A percentile compares a stretch with the other conserved stretches of the same genome.
Conservation (phyloP, 495 filamentous ascomycete genomes). For the Parathielavia appendiculata region DNA sequence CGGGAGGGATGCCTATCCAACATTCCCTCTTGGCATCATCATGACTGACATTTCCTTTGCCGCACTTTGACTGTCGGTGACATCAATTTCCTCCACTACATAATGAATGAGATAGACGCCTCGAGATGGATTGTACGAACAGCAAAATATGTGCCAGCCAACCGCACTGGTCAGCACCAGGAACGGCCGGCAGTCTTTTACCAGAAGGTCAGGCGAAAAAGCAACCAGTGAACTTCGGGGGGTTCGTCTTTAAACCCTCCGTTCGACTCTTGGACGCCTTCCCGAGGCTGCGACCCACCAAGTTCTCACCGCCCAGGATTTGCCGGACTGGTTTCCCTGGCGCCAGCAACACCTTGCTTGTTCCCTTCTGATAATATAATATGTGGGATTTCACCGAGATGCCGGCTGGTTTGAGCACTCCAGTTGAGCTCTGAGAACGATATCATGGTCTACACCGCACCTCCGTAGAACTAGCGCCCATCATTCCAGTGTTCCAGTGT, state of each 20-base stretch:
- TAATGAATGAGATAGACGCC: background rate
- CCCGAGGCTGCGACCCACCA: slow-evolving; percentile 16
- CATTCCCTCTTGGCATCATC: background rate
- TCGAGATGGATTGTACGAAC: background rate
- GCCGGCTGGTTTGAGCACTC: no score
- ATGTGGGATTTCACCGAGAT: background rate
- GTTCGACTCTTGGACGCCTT: slow-evolving; percentile 10
- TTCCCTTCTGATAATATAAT: no score
- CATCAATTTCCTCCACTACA: slow-evolving; percentile 18
- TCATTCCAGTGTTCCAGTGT: no score
- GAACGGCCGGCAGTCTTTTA: background rate
- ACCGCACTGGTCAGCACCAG: background rate
- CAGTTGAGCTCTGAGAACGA: no score
- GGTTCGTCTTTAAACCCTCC: slow-evolving; percentile 6
- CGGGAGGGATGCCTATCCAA: background rate
- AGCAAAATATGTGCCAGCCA: background rate
- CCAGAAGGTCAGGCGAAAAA: background rate
- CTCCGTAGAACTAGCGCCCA: no score
- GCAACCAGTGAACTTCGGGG: slow-evolving; percentile 2
- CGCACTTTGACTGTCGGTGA: slow-evolving; percentile 18
- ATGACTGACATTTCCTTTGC: background rate
- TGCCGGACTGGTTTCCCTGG: slow-evolving; percentile 1
- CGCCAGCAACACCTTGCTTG: slow-evolving; percentile 1
- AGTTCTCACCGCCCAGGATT: slow-evolving; percentile 13
- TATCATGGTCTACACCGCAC: no score